Evolutionary conservation across 2,329 filamentous ascomycete genomes (phyloP).

Genomic region (Claviceps monticola): DNA sequence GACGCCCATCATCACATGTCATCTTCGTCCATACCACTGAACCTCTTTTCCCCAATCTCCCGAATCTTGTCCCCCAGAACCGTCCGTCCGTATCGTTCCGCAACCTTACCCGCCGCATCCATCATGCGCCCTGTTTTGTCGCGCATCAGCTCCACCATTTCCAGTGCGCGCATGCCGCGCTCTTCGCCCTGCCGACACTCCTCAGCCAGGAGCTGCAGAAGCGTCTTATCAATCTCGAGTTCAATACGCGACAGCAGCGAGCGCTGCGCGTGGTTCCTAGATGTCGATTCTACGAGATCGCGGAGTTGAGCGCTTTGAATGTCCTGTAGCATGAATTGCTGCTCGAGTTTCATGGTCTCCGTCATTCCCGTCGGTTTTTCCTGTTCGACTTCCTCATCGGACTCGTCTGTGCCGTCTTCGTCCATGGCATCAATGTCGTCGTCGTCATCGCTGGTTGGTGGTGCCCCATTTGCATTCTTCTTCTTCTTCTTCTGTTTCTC

Average conservation of each 20-base stretch:
- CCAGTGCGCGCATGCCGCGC: conserved; percentile 83
- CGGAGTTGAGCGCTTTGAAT: conserved; percentile 60
- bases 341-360: conserved; percentile 57
- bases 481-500: conserved; percentile 20
- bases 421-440: conserved; percentile 23
- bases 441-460: conserved; percentile 4
- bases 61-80: conserved; percentile 84
- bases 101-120: conserved; percentile 81
- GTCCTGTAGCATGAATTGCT: conserved; percentile 63
- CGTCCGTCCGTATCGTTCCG: conserved; percentile 65
- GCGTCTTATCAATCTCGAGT: conserved; percentile 75
- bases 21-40: conserved; percentile 47
- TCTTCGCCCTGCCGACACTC: conserved; percentile 93
- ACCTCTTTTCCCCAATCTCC: conserved; percentile 61
- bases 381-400: conserved; percentile 10
- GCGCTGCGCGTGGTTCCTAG: conserved; percentile 44
- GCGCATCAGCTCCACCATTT: conserved; percentile 74
- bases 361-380: too few species aligned
- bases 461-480: conserved; percentile 14
- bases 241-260: conserved; percentile 56
- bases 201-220: conserved; percentile 75
- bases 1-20: conserved; percentile 8
- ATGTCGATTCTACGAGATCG: conserved; percentile 58
- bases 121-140: conserved; percentile 81
- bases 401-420: conserved; percentile 17